Evolutionary conservation across 208 protist species (phyloP), one percentile per base, ranked within the genome.

Genomic region (Acanthamoeba castellanii): DNA sequence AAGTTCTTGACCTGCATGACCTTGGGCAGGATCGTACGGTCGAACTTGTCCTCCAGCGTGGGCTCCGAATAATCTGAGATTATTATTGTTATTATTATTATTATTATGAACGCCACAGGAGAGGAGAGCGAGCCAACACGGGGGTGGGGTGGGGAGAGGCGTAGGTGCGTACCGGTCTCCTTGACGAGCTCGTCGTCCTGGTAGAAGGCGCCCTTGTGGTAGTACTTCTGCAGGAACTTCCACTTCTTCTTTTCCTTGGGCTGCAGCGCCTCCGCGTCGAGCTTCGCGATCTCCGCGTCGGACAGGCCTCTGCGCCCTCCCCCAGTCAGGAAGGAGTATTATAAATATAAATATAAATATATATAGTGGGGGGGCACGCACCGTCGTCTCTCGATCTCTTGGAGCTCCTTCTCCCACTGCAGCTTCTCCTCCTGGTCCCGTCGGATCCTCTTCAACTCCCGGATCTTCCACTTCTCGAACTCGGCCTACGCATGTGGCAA

Each of bases 161-260:
- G 25, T 11, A 88, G 20, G 11, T 57, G 7, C 27, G 7, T 6
- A 89, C 47, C n/a, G 6, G 27, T 27, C 42, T 52, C 47, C 27
- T 52, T 27, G 57, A 74, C 66, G 22, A 52, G 64, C 27, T 93
- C 88, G 32, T 93, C 76, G 14, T 96, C 96, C 93, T 95, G 88
- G 91, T 94, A 97, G 84, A 94, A 97, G 37, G 94, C 96, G n/a
- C 96, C 96, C 88, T 96, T 97, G 93, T 97, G 96, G 88, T 96
- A 97, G 74, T 97, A 97, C 92, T 95, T 96, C 37, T 97, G 96
- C 34, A 97, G 45, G 90, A 96, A 96, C 30, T 94, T 96, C 32
- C 37, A 90, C 37, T 90, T 66, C 55, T 68, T 90, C 84, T 90
- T 68, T 37, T 90, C 84, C 37, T 90, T 68, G 16, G n/a, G 50